Evolutionary conservation across 2,329 filamentous ascomycete genomes (phyloP), one percentile per base, ranked within the genome.

Genomic region (Curvularia verruculosa): DNA sequence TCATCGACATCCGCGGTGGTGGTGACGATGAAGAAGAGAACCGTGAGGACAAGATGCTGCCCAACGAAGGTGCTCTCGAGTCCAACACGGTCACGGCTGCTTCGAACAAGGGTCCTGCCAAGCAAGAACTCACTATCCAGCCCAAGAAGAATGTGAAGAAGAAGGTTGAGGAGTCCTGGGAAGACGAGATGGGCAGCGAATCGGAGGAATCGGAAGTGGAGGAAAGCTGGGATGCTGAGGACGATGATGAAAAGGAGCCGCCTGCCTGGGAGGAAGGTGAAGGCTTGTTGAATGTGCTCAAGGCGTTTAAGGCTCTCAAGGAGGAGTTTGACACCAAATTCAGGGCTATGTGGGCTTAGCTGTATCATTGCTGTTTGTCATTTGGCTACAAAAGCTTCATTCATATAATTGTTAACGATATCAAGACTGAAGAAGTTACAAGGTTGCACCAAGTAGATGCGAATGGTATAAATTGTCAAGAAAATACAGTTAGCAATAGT

Each of bases 301-400:
- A 79, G 65, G 85, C 85, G 1, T 89, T 89, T 67, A 79, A 77
- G 58, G 74, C 80, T 65, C 68, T 90, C 60, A 83, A 83, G 67
- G 76, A 78, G 26, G 84, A 85, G 54, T 90, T 89, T 71, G 83
- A 88, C 61, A 79, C 80, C 43, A 90, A 88, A 77, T 89, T 90
- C 74, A 80, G 70, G 68, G 82, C 82, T 65, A 82, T 84, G 67
- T 87, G 85, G 84, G 83, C 85, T 70, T 88, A 71, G 29, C 2
- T 8, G 34, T 34, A n/a, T 13, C 31, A 36, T 8, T 1, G n/a
- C 5, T 8, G n/a, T 36, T 36, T n/a, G 34, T n/a, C 18, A 18
- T 7, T 36, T 36, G 34, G 15, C 5, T 5, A 34, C 4, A n/a
- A 36, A 18, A 36, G 3, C 5, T 36, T n/a, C 6, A 8, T 36